Evolutionary conservation across 805 yeast species (phyloP), one percentile per base, ranked within the genome.

Genomic region (Metschnikowia amazonensis): DNA sequence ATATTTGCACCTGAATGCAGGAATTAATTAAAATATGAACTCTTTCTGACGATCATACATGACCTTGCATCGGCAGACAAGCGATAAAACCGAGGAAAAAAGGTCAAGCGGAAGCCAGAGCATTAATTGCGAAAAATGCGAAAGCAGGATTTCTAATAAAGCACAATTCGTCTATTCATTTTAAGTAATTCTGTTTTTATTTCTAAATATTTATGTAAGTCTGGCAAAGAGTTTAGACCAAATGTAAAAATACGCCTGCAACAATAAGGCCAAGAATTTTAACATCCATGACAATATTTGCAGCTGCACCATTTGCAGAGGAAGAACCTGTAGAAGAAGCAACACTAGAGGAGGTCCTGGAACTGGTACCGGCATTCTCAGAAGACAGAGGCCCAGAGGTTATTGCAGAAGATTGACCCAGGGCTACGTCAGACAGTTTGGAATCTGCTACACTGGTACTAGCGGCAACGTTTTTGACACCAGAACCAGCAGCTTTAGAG

Each of bases 401-500:
- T 6, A 37, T 40, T n/a, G 47, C 45, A 10, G 51, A 38, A 25
- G 49, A 38, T 28, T 46, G 37, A 25, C 44, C 41, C 39, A 38
- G 21, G 10, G 16, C 13, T 27, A 48, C 21, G 24, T 43, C 37
- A 16, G 50, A 29, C 43, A 49, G 45, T 9, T 41, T 32, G 24
- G 36, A 31, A 18, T 42, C 24, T 11, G 36, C 41, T 8, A 48
- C 11, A 25, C 43, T 35, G 13, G 47, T 23, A 29, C 46, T 11
- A 24, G 43, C 49, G 25, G 42, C 40, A 27, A 21, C 44, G 13
- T 38, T 42, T 14, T 35, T 42, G 34, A 46, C 32, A 7, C 45
- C 43, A 28, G 33, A 27, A n/a, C n/a, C n/a, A 17, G 58, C 70
- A 17, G 72, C 71, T 11, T 43, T 32, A 17, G 55, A 44, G 27